Percentiles rank a stretch among this genome's conserved stretches.
These are phyloP conservation scores for Annulohypoxylon moriforme DNA, from an alignment of 495 filamentous ascomycete genomes.

Conservation along the genomic window DNA sequence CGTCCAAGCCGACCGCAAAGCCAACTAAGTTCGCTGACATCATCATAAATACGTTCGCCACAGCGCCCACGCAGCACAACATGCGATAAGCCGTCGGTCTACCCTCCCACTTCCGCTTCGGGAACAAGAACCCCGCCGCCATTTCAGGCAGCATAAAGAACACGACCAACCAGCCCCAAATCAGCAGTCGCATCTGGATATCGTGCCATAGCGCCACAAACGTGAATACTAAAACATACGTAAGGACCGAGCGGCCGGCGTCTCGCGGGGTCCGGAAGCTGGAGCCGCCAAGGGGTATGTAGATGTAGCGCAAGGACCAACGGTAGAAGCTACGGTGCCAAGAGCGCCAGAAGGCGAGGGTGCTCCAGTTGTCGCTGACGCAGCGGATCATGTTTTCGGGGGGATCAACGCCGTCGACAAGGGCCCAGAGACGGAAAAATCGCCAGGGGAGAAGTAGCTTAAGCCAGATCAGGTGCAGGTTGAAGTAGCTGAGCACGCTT, in stretches of 20 bases:
- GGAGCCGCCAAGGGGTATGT: conserved; percentile 86
- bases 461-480: conserved; percentile 97
- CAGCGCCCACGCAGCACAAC: conserved; percentile 85
- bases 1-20: conserved; percentile 92
- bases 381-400: conserved; percentile 99
- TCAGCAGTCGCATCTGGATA: conserved; percentile 88
- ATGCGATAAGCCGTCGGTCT: conserved; percentile 77
- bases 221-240: conserved; percentile 89
- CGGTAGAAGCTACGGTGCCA: conserved; percentile 97
- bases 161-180: conserved; percentile 97
- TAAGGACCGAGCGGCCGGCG: conserved; percentile 66
- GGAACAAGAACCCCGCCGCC: conserved; percentile 76
- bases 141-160: conserved; percentile 93
- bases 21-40: conserved; percentile 95
- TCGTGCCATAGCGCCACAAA: conserved; percentile 99
- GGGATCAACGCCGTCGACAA: conserved; percentile 90
- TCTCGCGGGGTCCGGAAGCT: conserved; percentile 52
- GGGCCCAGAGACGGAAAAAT: conserved; percentile 94
- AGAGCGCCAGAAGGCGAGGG: conserved; percentile 91
- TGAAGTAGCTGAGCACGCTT: conserved; percentile 93
- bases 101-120: conserved; percentile 72
- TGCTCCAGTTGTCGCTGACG: conserved; percentile 93
- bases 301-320: conserved; percentile 95
- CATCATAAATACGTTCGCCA: conserved; percentile 93
- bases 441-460: conserved; percentile 97